These are phyloP conservation scores for Solanum okadae DNA, from an alignment of 257 asterid species.

Conservation along the genomic window DNA sequence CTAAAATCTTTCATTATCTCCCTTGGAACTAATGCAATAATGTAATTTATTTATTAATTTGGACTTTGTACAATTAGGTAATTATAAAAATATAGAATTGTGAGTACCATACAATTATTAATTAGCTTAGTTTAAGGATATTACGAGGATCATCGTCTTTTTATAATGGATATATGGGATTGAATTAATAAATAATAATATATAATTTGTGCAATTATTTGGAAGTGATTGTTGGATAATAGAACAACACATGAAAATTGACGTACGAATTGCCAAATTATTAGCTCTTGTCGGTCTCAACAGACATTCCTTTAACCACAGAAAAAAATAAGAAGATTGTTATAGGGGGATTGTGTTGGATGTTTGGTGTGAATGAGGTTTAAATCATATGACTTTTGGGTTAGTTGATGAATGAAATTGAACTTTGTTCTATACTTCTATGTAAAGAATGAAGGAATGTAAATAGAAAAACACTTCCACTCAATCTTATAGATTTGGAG, in stretches of 20 bases:
- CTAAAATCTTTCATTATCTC: background rate
- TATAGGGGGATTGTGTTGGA: background rate
- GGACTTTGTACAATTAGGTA: background rate
- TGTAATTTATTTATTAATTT: background rate
- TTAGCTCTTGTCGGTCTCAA: background rate
- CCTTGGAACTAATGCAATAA: background rate
- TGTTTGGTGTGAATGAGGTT: background rate
- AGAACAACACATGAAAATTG: background rate
- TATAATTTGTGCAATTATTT: background rate
- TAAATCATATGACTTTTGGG: background rate
- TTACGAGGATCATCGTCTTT: background rate
- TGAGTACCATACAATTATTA: background rate
- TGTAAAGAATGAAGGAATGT: background rate
- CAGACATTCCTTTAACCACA: background rate
- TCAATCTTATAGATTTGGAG: background rate
- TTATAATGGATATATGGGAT: background rate
- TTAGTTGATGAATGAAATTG: background rate
- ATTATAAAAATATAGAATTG: background rate
- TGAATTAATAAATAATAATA: background rate
- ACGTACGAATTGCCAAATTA: background rate
- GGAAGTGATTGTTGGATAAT: background rate
- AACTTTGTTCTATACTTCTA: background rate
- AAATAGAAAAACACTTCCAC: background rate
- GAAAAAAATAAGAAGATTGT: background rate
- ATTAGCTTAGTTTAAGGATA: background rate